phyloP scores from a whole-genome alignment of 768 basidiomycete genomes.

The Auricularia sp. region DNA sequence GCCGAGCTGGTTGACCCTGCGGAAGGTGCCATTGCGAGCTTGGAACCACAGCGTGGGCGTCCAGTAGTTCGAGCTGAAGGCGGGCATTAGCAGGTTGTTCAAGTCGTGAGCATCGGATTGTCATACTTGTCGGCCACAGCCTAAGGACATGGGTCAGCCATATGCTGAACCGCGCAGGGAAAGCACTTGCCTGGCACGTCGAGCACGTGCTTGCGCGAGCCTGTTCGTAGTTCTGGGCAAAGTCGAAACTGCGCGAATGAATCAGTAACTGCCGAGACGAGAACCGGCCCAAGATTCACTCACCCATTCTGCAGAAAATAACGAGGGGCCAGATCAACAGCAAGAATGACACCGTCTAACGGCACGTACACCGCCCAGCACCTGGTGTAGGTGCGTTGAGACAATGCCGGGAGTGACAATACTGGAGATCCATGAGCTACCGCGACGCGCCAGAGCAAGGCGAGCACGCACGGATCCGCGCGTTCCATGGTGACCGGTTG shows the following conservation, averaged over 20 bases:
- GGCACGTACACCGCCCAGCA: background rate
- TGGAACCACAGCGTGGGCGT: slow-evolving; percentile 6
- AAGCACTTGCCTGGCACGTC: slow-evolving; percentile 1
- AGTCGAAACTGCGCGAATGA: slow-evolving; percentile 3
- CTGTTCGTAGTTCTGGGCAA: background rate
- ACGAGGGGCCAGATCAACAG: background rate
- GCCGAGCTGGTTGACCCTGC: slow-evolving; percentile 6
- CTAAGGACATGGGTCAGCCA: background rate
- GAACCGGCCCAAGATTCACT: background rate
- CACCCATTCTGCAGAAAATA: background rate
- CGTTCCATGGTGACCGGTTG: background rate
- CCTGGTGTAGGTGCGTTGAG: background rate
- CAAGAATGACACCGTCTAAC: background rate
- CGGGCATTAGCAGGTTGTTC: background rate
- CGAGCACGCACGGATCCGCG: background rate
- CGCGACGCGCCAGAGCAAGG: background rate
- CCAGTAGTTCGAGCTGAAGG: slow-evolving; percentile 3
- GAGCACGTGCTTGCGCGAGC: slow-evolving; percentile 1
- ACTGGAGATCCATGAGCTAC: background rate
- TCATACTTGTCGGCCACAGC: background rate
- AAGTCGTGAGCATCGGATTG: background rate
- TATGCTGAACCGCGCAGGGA: background rate
- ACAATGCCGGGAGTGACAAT: background rate
- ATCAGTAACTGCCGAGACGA: background rate
- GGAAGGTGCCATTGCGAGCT: slow-evolving; percentile 7